These are phyloP conservation scores for Yamadazyma kitorensis DNA, from an alignment of 805 yeast species.

Conservation along the genomic window DNA sequence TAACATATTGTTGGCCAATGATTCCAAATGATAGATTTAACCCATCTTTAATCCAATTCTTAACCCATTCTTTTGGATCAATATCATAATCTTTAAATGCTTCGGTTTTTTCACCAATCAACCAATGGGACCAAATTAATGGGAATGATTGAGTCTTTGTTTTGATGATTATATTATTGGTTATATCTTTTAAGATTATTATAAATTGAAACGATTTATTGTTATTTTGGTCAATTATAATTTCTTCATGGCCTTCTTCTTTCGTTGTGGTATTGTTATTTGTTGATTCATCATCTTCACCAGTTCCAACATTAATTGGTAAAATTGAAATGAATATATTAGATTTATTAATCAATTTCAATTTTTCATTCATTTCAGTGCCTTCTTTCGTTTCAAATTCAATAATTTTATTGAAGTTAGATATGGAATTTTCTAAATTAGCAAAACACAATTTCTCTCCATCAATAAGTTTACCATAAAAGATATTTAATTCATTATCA, in stretches of 20 bases:
- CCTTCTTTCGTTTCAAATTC: constrained; percentile 18
- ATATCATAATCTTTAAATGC: constrained; percentile 24
- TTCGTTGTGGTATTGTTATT: not conserved
- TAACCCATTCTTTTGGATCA: constrained; percentile 44
- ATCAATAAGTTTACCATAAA: constrained; percentile 73
- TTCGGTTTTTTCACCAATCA: constrained; percentile 45
- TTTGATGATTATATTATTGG: constrained; percentile 69
- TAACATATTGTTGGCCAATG: constrained; percentile 85
- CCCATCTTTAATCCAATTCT: constrained; percentile 52
- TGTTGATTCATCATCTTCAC: constrained; percentile 1
- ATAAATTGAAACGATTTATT: constrained; percentile 69
- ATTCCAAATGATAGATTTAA: constrained; percentile 78
- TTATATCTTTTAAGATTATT: constrained; percentile 71
- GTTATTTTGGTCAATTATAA: constrained; percentile 44
- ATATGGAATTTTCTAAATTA: constrained; percentile 73
- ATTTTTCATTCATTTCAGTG: constrained; percentile 15
- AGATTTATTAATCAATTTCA: constrained; percentile 39
- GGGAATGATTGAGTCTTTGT: constrained; percentile 92
- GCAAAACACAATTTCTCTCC: constrained; percentile 89
- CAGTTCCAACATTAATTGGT: constrained; percentile 45
- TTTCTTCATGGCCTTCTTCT: constrained; percentile 22
- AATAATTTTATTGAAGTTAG: constrained; percentile 29
- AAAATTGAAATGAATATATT: constrained; percentile 70
- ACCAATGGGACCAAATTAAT: constrained; percentile 88
- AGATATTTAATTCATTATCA: constrained; percentile 57